Evolutionary conservation across 345 rosid genomes (phyloP).

Genomic region (Brassica cretica): DNA sequence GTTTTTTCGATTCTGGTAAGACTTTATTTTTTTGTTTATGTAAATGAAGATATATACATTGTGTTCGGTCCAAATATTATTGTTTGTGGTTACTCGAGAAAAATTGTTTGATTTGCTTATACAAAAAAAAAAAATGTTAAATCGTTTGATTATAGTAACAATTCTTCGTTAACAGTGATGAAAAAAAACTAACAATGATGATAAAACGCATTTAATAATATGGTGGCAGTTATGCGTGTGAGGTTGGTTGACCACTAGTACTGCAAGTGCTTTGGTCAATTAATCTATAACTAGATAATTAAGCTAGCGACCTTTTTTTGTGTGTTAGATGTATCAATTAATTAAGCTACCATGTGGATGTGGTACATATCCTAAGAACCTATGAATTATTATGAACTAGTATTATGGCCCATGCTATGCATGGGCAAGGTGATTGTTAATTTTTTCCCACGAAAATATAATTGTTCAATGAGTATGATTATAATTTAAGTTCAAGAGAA

Average conservation of each 20-base stretch:
- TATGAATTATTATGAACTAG: slow-evolving; percentile 2
- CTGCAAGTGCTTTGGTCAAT: slow-evolving; percentile 18
- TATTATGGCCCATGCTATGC: too few species aligned
- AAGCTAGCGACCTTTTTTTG: neutral
- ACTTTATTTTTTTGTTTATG: slow-evolving; percentile 24
- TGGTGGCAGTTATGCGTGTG: slow-evolving; percentile 12
- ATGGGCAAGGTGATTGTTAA: too few species aligned
- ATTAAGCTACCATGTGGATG: slow-evolving; percentile 35
- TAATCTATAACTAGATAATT: neutral
- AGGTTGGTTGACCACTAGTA: slow-evolving; percentile 2
- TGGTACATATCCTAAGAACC: slow-evolving; percentile 10
- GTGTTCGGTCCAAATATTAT: neutral
- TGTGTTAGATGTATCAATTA: neutral
- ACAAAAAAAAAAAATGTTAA: neutral
- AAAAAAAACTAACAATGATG: neutral
- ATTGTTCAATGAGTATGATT: too few species aligned
- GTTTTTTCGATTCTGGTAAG: slow-evolving; percentile 7
- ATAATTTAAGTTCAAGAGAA: too few species aligned
- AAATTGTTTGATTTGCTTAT: neutral
- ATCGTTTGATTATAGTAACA: neutral
- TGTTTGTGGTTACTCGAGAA: slow-evolving; percentile 6
- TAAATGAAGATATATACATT: slow-evolving; percentile 32
- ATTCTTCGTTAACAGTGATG: neutral
- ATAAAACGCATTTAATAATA: neutral
- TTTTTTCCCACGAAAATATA: too few species aligned